Percentiles rank a stretch among this genome's conserved stretches.
Evolutionary conservation across 805 yeast species (phyloP).

Genomic region (Wickerhamomyces queroliae): DNA sequence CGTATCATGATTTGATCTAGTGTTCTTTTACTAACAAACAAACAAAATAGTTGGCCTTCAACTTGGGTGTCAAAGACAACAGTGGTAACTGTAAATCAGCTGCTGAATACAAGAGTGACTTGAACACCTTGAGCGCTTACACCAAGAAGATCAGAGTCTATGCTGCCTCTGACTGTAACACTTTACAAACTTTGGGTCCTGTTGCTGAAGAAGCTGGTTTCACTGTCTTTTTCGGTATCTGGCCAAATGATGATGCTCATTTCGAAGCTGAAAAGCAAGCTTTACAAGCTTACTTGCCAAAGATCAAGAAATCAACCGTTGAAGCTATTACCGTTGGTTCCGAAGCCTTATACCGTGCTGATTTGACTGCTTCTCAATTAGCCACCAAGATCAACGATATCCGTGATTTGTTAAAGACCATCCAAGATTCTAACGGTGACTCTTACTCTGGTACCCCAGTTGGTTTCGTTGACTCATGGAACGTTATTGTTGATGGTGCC

Average conservation of each 20-base stretch:
- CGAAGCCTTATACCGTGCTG: conserved; percentile 90
- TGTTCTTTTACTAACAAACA: conserved; percentile 3
- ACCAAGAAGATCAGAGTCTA: conserved; percentile 73
- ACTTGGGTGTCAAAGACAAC: conserved; percentile 78
- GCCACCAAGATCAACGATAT: conserved; percentile 62
- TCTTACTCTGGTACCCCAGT: conserved; percentile 69
- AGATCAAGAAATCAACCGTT: conserved; percentile 59
- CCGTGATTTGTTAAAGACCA: conserved; percentile 50
- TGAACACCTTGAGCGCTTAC: conserved; percentile 51
- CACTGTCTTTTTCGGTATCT: conserved; percentile 75
- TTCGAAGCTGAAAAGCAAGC: conserved; percentile 72
- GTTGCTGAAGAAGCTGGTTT: conserved; percentile 78
- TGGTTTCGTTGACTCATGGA: conserved; percentile 97
- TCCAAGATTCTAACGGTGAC: conserved; percentile 76
- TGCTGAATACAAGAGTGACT: conserved; percentile 64
- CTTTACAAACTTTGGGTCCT: conserved; percentile 78
- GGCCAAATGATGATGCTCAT: conserved; percentile 89
- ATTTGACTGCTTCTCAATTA: conserved; percentile 68
- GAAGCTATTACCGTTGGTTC: conserved; percentile 87
- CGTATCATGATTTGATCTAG: too few relatives aligned
- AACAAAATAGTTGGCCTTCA: conserved; percentile 55
- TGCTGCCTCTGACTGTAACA: conserved; percentile 92
- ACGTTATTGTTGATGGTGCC: conserved; percentile 77
- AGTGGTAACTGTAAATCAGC: conserved; percentile 72
- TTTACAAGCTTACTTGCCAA: conserved; percentile 64